Evolutionary conservation across 2,329 filamentous ascomycete species (phyloP).

Genomic region (Westerdykella ornata): DNA sequence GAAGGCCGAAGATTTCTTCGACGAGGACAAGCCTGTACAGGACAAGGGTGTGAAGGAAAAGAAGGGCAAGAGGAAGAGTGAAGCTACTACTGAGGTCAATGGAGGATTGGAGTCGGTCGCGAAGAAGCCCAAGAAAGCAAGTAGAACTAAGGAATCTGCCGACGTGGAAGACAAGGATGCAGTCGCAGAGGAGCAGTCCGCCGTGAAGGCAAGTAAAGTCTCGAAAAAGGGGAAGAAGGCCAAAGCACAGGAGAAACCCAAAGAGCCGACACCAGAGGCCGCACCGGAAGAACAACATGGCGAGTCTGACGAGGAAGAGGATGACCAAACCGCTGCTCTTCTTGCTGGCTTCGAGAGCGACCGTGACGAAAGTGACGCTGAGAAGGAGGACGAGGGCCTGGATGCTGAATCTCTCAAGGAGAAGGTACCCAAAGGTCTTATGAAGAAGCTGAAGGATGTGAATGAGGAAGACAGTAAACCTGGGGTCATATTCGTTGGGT

Average conservation of each 20-base stretch:
- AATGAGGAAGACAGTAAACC: constrained; percentile 51
- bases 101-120: constrained; percentile 1
- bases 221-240: constrained; percentile 18
- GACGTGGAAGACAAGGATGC: background rate
- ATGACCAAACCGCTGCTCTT: constrained; percentile 47
- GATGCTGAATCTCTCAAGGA: constrained; percentile 33
- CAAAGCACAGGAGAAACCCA: constrained; percentile 5
- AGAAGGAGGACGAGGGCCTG: constrained; percentile 35
- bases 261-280: constrained; percentile 3
- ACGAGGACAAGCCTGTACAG: constrained; percentile 17
- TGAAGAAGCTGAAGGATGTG: constrained; percentile 43
- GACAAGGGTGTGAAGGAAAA: constrained; percentile 21
- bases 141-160: constrained; percentile 1
- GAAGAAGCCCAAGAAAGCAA: constrained; percentile 4
- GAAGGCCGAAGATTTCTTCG: constrained; percentile 33
- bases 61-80: constrained; percentile 38
- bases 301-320: constrained; percentile 31
- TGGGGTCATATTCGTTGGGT: constrained; percentile 81
- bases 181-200: constrained; percentile 23
- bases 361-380: constrained; percentile 37
- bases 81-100: constrained; percentile 13
- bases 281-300: constrained; percentile 16
- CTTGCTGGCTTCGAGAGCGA: constrained; percentile 48
- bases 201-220: constrained; percentile 12
- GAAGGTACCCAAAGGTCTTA: constrained; percentile 23